Evolutionary conservation across 257 asterid species (phyloP).

Genomic region (Capsicum baccatum): DNA sequence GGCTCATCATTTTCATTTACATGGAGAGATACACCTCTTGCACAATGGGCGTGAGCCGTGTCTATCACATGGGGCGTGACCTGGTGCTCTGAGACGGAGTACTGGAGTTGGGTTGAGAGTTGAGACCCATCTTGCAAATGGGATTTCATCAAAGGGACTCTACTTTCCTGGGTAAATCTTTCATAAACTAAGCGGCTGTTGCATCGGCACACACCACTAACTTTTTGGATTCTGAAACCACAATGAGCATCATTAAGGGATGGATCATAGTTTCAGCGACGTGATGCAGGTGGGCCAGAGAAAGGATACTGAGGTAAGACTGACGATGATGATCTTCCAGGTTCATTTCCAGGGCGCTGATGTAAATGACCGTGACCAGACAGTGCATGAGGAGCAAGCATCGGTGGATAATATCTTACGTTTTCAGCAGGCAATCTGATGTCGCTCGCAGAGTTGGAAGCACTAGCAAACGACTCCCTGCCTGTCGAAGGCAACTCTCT

Average conservation of each 20-base stretch:
- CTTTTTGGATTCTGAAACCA: neutral
- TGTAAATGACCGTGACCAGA: conserved; percentile 37
- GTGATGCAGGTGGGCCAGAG: conserved; percentile 58
- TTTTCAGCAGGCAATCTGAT: conserved; percentile 38
- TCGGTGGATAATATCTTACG: conserved; percentile 41
- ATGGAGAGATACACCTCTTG: neutral
- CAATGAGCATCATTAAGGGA: neutral
- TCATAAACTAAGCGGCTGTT: conserved; percentile 11
- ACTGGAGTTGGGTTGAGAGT: neutral
- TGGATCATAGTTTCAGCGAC: conserved; percentile 35
- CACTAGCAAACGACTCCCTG: conserved; percentile 40
- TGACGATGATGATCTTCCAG: conserved; percentile 42
- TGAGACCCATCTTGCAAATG: neutral
- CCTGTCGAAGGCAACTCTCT: conserved; percentile 39
- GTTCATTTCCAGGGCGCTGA: conserved; percentile 33
- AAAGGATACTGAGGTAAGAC: conserved; percentile 67
- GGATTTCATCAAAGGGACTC: neutral
- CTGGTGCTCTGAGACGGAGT: neutral
- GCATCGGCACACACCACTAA: neutral
- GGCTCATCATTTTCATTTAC: neutral
- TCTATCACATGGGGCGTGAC: neutral
- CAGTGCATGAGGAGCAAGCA: conserved; percentile 38
- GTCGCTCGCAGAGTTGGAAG: conserved; percentile 37
- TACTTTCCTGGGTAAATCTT: neutral
- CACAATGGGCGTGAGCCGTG: neutral